Evolutionary conservation across 768 basidiomycete species (phyloP).

Genomic region (Lactarius hengduanensis): DNA sequence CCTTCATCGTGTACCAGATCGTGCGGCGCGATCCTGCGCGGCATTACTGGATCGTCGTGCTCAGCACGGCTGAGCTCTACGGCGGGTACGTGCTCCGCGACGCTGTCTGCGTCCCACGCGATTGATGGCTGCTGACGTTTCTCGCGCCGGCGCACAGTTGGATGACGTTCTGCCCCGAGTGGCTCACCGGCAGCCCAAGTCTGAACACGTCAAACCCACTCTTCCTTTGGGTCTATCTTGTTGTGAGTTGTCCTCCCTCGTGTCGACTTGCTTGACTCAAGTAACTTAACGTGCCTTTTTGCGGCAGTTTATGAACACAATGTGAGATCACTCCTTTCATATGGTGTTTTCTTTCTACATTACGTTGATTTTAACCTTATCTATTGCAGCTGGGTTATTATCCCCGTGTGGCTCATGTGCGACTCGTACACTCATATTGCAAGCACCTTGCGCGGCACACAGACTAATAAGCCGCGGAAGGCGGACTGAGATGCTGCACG

Average conservation of each 20-base stretch:
- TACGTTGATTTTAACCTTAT: conserved; percentile 20
- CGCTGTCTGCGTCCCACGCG: too few relatives aligned
- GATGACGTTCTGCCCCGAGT: conserved; percentile 91
- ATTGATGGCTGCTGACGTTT: too few relatives aligned
- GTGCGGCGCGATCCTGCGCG: conserved; percentile 61
- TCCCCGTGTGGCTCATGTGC: conserved; percentile 73
- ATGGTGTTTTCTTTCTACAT: neutral
- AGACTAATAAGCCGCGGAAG: conserved; percentile 15
- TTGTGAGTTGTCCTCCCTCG: conserved; percentile 49
- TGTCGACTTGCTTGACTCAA: conserved; percentile 38
- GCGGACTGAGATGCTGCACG: conserved; percentile 1
- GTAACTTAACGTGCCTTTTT: neutral
- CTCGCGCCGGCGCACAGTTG: conserved; percentile 37
- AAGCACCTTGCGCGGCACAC: conserved; percentile 47
- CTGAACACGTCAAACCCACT: conserved; percentile 68
- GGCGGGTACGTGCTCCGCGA: conserved; percentile 53
- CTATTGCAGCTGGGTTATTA: conserved; percentile 65
- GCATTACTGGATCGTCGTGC: conserved; percentile 78
- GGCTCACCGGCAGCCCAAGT: conserved; percentile 72
- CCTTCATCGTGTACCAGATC: conserved; percentile 67
- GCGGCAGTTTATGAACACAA: conserved; percentile 71
- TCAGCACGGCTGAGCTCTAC: conserved; percentile 74
- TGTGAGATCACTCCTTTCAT: conserved; percentile 47
- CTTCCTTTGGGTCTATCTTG: conserved; percentile 77
- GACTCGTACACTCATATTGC: conserved; percentile 77